These are phyloP conservation scores for Ceriops decandra DNA, from an alignment of 345 rosid species.

Conservation along the genomic window DNA sequence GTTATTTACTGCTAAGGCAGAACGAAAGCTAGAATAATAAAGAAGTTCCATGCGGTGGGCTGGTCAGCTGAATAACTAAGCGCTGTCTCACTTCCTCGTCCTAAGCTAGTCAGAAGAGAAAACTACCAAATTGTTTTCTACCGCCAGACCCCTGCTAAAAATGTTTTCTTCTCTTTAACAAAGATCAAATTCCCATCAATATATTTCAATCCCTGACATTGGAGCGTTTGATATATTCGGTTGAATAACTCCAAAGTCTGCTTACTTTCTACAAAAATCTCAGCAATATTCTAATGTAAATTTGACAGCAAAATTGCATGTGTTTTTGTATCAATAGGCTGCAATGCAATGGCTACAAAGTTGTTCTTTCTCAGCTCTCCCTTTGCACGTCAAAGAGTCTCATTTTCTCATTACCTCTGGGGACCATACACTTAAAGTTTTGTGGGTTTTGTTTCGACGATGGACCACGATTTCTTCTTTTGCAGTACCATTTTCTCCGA, in stretches of 20 bases:
- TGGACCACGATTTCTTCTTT: not conserved
- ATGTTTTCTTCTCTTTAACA: not conserved
- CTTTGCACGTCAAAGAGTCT: conserved; percentile 23
- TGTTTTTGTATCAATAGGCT: not conserved
- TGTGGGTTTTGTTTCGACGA: not conserved
- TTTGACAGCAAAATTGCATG: conserved; percentile 9
- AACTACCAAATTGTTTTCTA: not conserved
- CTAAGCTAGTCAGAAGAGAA: not conserved
- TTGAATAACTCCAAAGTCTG: not conserved
- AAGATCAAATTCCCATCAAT: too few species aligned
- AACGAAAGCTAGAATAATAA: too few species aligned
- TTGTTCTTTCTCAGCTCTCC: conserved; percentile 18
- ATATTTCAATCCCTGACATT: not conserved
- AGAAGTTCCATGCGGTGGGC: too few species aligned
- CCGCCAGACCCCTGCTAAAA: not conserved
- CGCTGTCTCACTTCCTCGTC: not conserved
- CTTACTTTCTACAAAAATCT: not conserved
- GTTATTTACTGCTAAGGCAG: too few species aligned
- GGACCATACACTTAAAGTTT: not conserved
- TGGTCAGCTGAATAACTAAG: too few species aligned
- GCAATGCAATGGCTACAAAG: conserved; percentile 16
- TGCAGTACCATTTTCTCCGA: not conserved
- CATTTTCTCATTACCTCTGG: conserved; percentile 29
- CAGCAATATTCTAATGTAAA: conserved; percentile 6
- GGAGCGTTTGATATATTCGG: too few species aligned